Evolutionary conservation across 2,329 filamentous ascomycete genomes (phyloP).

Genomic region (Xylariaceae sp.): DNA sequence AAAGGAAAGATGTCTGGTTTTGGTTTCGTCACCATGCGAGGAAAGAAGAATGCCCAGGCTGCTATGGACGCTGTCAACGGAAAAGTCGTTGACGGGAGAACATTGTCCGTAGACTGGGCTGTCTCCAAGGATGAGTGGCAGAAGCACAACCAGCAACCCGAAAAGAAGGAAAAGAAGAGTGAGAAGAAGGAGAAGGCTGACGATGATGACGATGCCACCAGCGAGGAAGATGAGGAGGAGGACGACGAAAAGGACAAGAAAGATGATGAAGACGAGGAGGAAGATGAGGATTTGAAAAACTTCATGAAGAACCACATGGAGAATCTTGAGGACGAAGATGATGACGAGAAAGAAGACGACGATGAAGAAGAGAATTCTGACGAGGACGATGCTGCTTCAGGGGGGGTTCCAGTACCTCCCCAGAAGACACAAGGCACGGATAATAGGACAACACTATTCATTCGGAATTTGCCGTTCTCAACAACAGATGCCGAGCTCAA

Average conservation of each 20-base stretch:
- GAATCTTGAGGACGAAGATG: constrained; percentile 54
- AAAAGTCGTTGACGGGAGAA: constrained; percentile 80
- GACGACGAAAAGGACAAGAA: constrained; percentile 25
- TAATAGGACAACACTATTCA: constrained; percentile 76
- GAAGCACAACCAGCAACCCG: constrained; percentile 50
- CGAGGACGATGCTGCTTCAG: constrained; percentile 36
- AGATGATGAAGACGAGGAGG: constrained; percentile 39
- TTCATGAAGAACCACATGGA: constrained; percentile 55
- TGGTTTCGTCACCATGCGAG: constrained; percentile 84
- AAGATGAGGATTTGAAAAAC: constrained; percentile 35
- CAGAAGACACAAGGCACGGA: constrained; percentile 43
- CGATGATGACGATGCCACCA: constrained; percentile 16
- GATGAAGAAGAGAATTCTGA: constrained; percentile 33
- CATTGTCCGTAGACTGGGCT: constrained; percentile 92
- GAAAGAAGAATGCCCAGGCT: constrained; percentile 84
- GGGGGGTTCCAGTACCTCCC: constrained; percentile 17
- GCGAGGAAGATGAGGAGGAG: constrained; percentile 39
- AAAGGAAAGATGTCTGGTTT: constrained; percentile 77
- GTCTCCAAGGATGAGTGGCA: constrained; percentile 88
- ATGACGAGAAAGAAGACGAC: constrained; percentile 44
- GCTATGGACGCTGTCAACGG: constrained; percentile 83
- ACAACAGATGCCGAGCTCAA: constrained; percentile 77
- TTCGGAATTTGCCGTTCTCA: constrained; percentile 91
- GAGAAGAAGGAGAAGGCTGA: constrained; percentile 26
- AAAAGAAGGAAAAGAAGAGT: constrained; percentile 28